Conservation (phyloP, 768 basidiomycete species). For the Hortiboletus flavorubellus region DNA sequence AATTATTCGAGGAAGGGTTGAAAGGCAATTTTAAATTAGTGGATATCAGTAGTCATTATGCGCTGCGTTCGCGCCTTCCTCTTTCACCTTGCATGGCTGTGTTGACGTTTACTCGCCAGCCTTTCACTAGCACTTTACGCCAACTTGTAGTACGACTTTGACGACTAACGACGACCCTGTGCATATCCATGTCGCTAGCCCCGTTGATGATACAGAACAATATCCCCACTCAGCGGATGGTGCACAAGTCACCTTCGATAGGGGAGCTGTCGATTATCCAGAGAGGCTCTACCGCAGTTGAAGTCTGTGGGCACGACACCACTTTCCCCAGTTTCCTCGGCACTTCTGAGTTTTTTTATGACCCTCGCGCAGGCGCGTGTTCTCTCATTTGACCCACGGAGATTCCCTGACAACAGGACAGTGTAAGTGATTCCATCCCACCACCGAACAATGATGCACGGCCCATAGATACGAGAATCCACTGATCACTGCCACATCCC, state of each 20-base stretch:
- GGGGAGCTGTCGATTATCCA: slow-evolving; percentile 33
- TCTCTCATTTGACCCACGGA: not conserved
- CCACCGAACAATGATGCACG: slow-evolving; percentile 6
- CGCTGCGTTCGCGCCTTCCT: too few relatives aligned
- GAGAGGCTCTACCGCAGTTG: slow-evolving; percentile 56
- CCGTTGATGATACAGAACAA: not conserved
- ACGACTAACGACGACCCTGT: not conserved
- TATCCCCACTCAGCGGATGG: not conserved
- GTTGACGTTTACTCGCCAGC: not conserved
- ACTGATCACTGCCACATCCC: slow-evolving; percentile 69
- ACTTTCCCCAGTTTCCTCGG: slow-evolving; percentile 44
- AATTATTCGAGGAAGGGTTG: not conserved
- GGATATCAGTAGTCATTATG: not conserved
- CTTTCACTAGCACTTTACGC: not conserved
- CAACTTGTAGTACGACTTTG: not conserved
- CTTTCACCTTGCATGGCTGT: not conserved
- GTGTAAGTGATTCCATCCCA: slow-evolving; percentile 25
- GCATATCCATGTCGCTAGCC: slow-evolving; percentile 9
- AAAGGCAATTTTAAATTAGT: slow-evolving; percentile 12
- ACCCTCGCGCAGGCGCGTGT: slow-evolving; percentile 62
- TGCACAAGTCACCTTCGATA: slow-evolving; percentile 13
- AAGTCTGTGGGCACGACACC: slow-evolving; percentile 61
- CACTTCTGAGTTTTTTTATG: slow-evolving; percentile 61
- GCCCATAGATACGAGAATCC: slow-evolving; percentile 72
- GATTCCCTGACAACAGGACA: slow-evolving; percentile 10